phyloP scores from a whole-genome alignment of 2,329 filamentous ascomycete genomes.

The Lasiodiplodia citricola region DNA sequence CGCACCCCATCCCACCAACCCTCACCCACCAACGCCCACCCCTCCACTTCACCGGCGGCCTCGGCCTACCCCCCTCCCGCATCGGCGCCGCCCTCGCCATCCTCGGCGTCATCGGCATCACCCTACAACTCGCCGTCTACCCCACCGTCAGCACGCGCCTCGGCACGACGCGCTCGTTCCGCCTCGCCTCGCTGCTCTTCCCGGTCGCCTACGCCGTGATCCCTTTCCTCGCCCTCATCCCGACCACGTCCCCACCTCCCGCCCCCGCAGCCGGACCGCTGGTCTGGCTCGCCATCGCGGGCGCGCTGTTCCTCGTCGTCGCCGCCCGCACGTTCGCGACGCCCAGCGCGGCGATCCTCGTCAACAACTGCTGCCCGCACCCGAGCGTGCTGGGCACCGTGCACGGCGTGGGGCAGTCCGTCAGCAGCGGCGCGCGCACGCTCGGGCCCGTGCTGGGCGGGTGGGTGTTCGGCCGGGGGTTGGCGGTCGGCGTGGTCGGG shows the following conservation, averaged over 20 bases:
- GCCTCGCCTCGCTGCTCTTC: constrained; percentile 50
- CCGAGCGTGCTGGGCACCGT: constrained; percentile 61
- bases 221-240: constrained; percentile 51
- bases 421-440: constrained; percentile 63
- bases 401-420: constrained; percentile 65
- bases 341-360: constrained; percentile 62
- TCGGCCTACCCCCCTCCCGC: constrained; percentile 52
- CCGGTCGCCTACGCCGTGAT: constrained; percentile 51
- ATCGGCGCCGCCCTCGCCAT: constrained; percentile 56
- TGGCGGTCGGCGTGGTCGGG: constrained; percentile 63
- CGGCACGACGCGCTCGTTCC: constrained; percentile 49
- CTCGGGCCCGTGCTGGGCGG: constrained; percentile 67
- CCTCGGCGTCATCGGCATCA: constrained; percentile 54
- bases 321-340: constrained; percentile 58
- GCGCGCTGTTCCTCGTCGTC: constrained; percentile 52
- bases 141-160: constrained; percentile 48
- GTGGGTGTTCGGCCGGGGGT: constrained; percentile 64
- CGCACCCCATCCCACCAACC: constrained; percentile 38
- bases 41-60: constrained; percentile 55
- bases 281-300: constrained; percentile 51
- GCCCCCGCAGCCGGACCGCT: constrained; percentile 45
- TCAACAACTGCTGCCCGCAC: constrained; percentile 66
- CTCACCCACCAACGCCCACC: constrained; percentile 46
- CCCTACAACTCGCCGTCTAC: constrained; percentile 53
- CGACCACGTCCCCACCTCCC: constrained; percentile 46